Conservation (phyloP, 1,284 basidiomycete genomes). For the Heterobasidion annosum region DNA sequence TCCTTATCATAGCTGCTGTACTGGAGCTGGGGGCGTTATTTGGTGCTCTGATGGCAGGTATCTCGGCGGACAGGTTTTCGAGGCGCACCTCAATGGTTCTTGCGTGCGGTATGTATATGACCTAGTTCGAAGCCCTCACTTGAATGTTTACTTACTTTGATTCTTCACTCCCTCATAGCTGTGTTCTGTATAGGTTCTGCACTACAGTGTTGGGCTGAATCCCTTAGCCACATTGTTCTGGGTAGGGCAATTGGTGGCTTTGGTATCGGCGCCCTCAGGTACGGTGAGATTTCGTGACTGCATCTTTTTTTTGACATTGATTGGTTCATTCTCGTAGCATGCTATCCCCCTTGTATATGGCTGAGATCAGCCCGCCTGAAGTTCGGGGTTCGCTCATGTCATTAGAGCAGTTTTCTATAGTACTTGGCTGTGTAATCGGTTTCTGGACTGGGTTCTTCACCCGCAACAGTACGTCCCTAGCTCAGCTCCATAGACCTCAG, state of each 20-base stretch:
- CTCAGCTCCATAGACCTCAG: not conserved
- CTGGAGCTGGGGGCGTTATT: conserved; percentile 69
- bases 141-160: not conserved
- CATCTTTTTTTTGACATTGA: not conserved
- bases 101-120: conserved; percentile 47
- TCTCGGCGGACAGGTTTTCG: conserved; percentile 59
- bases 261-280: conserved; percentile 76
- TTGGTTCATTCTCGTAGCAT: conserved; percentile 33
- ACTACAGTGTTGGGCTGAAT: conserved; percentile 56
- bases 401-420: conserved; percentile 73
- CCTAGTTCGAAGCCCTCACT: not conserved
- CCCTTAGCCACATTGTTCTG: conserved; percentile 46
- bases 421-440: conserved; percentile 67
- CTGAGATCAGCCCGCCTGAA: conserved; percentile 76
- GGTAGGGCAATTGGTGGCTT: conserved; percentile 69
- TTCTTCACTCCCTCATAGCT: conserved; percentile 25
- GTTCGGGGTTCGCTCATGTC: conserved; percentile 74
- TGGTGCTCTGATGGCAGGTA: conserved; percentile 60
- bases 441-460: conserved; percentile 79
- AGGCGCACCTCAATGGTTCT: conserved; percentile 56
- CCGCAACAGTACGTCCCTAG: conserved; percentile 35
- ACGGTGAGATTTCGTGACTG: not conserved
- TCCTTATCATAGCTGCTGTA: conserved; percentile 47
- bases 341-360: conserved; percentile 74
- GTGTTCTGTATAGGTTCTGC: conserved; percentile 65